These are phyloP conservation scores for Arxiozyma bovina DNA, from an alignment of 1,139 yeast species.

Conservation along the genomic window DNA sequence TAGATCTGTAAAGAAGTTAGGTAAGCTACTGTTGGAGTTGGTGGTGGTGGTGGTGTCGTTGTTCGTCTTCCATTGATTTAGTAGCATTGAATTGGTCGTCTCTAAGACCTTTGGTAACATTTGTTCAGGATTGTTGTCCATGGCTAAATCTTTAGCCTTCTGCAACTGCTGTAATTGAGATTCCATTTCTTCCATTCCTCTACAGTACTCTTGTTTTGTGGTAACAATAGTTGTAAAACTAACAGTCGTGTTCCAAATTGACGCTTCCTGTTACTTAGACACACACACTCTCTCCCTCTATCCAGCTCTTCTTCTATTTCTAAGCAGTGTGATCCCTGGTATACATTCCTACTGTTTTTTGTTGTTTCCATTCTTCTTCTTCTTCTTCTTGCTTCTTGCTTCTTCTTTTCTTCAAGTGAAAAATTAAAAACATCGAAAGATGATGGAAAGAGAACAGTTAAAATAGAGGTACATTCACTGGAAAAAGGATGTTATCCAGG, in stretches of 20 bases:
- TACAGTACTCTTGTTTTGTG: neutral
- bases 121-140: constrained; percentile 34
- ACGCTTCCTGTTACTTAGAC: neutral
- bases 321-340: too few relatives aligned
- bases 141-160: constrained; percentile 45
- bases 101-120: constrained; percentile 47
- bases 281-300: too few relatives aligned
- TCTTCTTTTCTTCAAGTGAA: too few relatives aligned
- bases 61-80: constrained; percentile 18
- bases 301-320: neutral
- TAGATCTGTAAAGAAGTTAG: constrained; percentile 20
- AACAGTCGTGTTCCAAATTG: too few relatives aligned
- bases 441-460: too few relatives aligned
- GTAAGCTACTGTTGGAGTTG: constrained; percentile 17
- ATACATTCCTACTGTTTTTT: too few relatives aligned
- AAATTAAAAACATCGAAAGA: too few relatives aligned
- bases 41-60: neutral
- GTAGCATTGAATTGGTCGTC: constrained; percentile 33
- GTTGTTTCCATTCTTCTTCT: too few relatives aligned
- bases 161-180: constrained; percentile 35
- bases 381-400: too few relatives aligned
- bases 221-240: neutral
- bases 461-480: too few relatives aligned
- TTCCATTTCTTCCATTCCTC: constrained; percentile 1
- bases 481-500: too few relatives aligned